A percentile compares a stretch with the other conserved stretches of the same genome.
phyloP scores from a whole-genome alignment of 2,329 filamentous ascomycete genomes.

The Septoria linicola region DNA sequence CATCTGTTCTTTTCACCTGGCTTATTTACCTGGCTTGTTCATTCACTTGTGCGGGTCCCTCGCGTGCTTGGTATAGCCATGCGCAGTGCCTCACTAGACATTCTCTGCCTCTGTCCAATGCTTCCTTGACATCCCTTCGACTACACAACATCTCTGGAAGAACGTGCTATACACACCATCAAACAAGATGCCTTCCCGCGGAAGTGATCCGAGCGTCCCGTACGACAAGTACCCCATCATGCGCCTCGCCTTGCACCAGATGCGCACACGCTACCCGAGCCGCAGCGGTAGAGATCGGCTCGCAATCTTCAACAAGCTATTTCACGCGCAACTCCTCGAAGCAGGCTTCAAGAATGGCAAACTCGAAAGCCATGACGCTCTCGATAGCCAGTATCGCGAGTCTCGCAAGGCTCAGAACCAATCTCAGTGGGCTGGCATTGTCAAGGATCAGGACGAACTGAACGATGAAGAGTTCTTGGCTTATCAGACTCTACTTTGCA shows the following conservation, averaged over 20 bases:
- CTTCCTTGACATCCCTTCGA: no score
- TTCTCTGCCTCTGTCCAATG: no score
- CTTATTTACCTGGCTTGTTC: no score
- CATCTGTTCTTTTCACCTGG: no score
- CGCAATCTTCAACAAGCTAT: not conserved
- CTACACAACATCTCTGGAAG: no score
- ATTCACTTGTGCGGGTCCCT: no score
- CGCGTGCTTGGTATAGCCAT: no score
- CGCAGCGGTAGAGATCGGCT: not conserved
- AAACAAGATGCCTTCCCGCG: not conserved
- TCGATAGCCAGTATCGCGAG: conserved; percentile 1
- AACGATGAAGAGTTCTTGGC: not conserved
- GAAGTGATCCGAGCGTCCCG: not conserved
- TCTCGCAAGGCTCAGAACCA: not conserved
- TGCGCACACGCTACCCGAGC: not conserved
- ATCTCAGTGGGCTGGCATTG: not conserved
- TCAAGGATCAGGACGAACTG: not conserved
- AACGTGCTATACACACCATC: no score
- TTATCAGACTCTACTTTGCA: not conserved
- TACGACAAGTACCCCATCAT: conserved; percentile 1
- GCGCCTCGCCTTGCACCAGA: conserved; percentile 1
- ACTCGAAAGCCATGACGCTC: not conserved
- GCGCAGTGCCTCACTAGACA: no score
- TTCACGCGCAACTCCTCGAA: not conserved
- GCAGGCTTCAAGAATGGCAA: not conserved